Base-by-base conservation (phyloP, 2,329 filamentous ascomycete genomes). In the Parascedosporium putredinis region DNA sequence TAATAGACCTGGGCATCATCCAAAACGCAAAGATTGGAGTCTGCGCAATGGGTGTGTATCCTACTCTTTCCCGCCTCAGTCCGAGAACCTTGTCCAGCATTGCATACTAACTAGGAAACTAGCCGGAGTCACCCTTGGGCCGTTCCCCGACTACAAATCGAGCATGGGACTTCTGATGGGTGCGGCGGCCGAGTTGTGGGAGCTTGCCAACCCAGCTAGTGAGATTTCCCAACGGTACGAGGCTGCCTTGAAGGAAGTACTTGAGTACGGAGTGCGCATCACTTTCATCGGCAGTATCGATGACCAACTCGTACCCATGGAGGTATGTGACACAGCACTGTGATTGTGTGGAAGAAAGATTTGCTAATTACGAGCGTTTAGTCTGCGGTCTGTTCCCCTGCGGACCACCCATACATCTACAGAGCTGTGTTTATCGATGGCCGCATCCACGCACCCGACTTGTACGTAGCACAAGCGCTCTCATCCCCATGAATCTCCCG, bases 351-450 rank as follows among this genome's bases (percentile, higher is more conserved):
- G n/a, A n/a, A n/a, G n/a, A 20, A 1, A 20, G 10, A 20, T 23
- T 44, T 51, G 48, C 57, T 64, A 52, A 66, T 56, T 40, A 20
- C 7, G 73, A 18, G 8, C 38, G 9, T 14, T 31, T 24, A 71
- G 80, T 96, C 90, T 2, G 89, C 91, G 14, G 81, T 93, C 0
- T 95, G 94, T 65, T 85, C 88, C 0, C 86, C 86, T 0, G 81
- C 89, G 3, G 82, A 81, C 18, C 93, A 98, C 60, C 93, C 93
- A 0, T 90, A 96, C 64, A 91, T 97, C 52, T 95, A 89, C 63
- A 83, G 93, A 24, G 88, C 90, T n/a, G 89, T 95, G 14, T 97
- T 97, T 62, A 86, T 98, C 49, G 91, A 98, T 64, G 88, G 90
- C 23, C 83, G 90, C 52, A 77, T 96, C 29, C 91, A 97, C 63